These are phyloP conservation scores for Tetracentron sinense DNA, from an alignment of 164 flowering plant genomes.

Conservation along the genomic window DNA sequence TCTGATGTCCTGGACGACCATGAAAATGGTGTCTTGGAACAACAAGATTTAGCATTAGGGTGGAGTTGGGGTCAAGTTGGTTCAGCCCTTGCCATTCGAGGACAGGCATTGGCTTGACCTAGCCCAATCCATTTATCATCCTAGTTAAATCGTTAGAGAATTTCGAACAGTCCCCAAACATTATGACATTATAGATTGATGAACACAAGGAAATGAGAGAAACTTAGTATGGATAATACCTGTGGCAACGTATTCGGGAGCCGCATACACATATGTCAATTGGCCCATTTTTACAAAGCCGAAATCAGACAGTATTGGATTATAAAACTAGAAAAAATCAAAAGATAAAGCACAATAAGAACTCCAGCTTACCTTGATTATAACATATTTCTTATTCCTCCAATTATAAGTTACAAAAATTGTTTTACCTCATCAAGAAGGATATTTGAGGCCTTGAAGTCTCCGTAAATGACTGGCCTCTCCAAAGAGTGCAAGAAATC, in stretches of 20 bases:
- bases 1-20: too few relatives aligned
- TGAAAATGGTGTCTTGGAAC: background rate
- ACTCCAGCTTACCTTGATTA: background rate
- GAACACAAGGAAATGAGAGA: background rate
- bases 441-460: constrained; percentile 87
- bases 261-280: constrained; percentile 80
- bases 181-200: too few relatives aligned
- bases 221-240: constrained; percentile 34
- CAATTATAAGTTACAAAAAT: background rate
- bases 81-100: too few relatives aligned
- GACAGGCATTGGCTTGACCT: too few relatives aligned
- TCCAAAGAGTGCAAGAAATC: constrained; percentile 75
- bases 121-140: too few relatives aligned
- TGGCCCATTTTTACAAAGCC: constrained; percentile 89
- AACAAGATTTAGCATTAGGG: too few relatives aligned
- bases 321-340: constrained; percentile 44
- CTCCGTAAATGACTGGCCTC: constrained; percentile 69
- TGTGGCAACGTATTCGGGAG: constrained; percentile 90
- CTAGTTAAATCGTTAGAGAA: too few relatives aligned
- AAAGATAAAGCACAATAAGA: background rate
- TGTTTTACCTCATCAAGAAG: constrained; percentile 75
- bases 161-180: background rate
- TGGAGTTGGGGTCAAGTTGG: too few relatives aligned
- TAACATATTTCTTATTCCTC: background rate
- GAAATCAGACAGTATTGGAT: constrained; percentile 82